phyloP scores from a whole-genome alignment of 73 alveolate genomes.

The Paramecium sexaurelia region DNA sequence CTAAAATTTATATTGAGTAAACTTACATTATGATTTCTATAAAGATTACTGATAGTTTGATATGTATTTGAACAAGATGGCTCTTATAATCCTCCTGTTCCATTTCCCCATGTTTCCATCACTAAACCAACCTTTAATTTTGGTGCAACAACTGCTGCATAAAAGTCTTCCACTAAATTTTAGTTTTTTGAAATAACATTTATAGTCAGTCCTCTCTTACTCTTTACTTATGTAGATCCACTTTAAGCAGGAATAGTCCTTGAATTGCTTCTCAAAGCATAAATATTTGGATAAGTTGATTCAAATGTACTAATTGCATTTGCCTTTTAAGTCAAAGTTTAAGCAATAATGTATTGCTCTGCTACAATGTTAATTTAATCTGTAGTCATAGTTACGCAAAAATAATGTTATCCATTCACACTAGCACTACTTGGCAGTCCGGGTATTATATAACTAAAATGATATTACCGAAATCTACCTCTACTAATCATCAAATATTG shows the following conservation, averaged over 20 bases:
- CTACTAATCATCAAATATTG: not conserved
- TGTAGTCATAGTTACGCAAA: slow-evolving; percentile 1
- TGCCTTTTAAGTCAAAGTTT: slow-evolving; percentile 8
- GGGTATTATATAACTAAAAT: not conserved
- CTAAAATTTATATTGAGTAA: not conserved
- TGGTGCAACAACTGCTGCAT: slow-evolving; percentile 55
- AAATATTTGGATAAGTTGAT: slow-evolving; percentile 29
- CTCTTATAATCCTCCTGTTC: slow-evolving; percentile 34
- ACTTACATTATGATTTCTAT: slow-evolving; percentile 29
- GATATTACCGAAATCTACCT: not conserved
- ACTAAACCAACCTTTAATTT: not conserved
- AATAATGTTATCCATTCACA: slow-evolving; percentile 36
- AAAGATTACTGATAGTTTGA: not conserved
- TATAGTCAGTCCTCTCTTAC: not conserved
- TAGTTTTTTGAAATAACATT: slow-evolving; percentile 36
- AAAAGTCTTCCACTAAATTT: slow-evolving; percentile 42
- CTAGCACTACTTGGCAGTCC: slow-evolving; percentile 29
- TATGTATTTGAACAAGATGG: not conserved
- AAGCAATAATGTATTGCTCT: not conserved
- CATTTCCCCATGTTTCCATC: slow-evolving; percentile 68
- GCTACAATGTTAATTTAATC: not conserved
- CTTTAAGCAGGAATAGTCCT: not conserved
- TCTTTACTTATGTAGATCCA: not conserved
- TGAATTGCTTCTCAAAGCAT: not conserved
- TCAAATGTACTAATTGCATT: not conserved